A percentile compares a stretch with the other conserved stretches of the same genome.
These are phyloP conservation scores for Raphanus raphanistrum DNA, from an alignment of 345 rosid genomes.

Conservation along the genomic window DNA sequence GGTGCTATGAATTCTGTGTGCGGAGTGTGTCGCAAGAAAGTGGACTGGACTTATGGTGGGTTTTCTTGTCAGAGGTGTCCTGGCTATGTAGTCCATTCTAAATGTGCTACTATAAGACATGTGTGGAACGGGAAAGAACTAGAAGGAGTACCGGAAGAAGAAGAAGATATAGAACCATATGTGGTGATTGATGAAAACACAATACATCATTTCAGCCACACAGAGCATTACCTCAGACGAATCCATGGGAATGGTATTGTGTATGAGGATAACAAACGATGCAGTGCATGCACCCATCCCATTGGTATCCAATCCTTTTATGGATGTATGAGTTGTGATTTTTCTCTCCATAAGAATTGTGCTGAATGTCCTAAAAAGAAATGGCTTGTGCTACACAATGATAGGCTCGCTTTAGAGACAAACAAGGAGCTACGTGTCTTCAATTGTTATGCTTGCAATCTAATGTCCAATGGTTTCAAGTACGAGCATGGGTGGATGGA, in stretches of 20 bases:
- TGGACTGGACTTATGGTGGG: constrained; percentile 2
- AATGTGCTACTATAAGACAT: neutral
- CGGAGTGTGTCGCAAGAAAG: neutral
- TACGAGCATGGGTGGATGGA: neutral
- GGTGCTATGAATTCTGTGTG: neutral
- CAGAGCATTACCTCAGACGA: neutral
- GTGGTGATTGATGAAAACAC: neutral
- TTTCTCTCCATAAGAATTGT: neutral
- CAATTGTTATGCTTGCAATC: neutral
- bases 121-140: neutral
- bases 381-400: neutral
- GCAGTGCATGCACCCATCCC: neutral
- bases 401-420: neutral
- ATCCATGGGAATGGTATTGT: neutral
- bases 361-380: neutral
- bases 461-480: neutral
- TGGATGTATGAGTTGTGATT: neutral
- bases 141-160: neutral
- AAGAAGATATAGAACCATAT: neutral
- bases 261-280: neutral
- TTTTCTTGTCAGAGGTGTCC: no score
- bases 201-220: neutral
- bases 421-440: neutral
- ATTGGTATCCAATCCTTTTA: neutral
- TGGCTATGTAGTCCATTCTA: neutral